Evolutionary conservation across 495 filamentous ascomycete species (phyloP).

Genomic region (Penicillium argentinense): DNA sequence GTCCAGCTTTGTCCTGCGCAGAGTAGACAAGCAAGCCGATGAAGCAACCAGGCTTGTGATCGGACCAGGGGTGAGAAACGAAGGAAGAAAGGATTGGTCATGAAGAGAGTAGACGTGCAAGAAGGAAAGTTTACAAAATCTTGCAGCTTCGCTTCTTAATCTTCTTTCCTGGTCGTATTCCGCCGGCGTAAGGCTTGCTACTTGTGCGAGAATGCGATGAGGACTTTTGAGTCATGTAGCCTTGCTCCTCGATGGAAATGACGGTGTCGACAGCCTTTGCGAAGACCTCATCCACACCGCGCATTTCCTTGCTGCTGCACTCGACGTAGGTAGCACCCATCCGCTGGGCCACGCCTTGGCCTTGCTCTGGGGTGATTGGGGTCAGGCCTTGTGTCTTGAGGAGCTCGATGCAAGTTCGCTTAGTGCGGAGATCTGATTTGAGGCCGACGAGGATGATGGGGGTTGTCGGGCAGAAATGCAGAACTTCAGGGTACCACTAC

Average conservation of each 20-base stretch:
- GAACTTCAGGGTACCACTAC: constrained; percentile 99
- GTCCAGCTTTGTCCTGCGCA: constrained; percentile 31
- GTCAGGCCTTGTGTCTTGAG: constrained; percentile 97
- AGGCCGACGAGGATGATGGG: constrained; percentile 93
- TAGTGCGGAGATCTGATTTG: constrained; percentile 92
- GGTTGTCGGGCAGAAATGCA: constrained; percentile 97
- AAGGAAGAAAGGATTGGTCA: constrained; percentile 21
- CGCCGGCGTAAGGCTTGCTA: constrained; percentile 30
- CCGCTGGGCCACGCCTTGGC: constrained; percentile 77
- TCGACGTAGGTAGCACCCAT: constrained; percentile 97
- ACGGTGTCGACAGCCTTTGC: constrained; percentile 83
- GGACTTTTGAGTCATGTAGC: constrained; percentile 29
- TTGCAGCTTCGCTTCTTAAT: constrained; percentile 72
- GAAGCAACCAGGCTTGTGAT: constrained; percentile 46
- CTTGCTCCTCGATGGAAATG: constrained; percentile 53
- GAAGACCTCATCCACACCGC: constrained; percentile 93
- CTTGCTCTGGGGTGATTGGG: constrained; percentile 89
- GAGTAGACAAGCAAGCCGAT: constrained; percentile 26
- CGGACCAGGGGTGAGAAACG: constrained; percentile 20
- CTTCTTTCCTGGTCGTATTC: constrained; percentile 35
- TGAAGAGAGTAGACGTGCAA: constrained; percentile 6
- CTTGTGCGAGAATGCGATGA: constrained; percentile 17
- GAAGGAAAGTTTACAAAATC: constrained; percentile 56
- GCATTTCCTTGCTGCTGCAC: constrained; percentile 97
- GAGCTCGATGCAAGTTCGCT: constrained; percentile 94